phyloP scores from a whole-genome alignment of 2,329 filamentous ascomycete genomes.

The Lasiodiplodia gonubiensis region DNA sequence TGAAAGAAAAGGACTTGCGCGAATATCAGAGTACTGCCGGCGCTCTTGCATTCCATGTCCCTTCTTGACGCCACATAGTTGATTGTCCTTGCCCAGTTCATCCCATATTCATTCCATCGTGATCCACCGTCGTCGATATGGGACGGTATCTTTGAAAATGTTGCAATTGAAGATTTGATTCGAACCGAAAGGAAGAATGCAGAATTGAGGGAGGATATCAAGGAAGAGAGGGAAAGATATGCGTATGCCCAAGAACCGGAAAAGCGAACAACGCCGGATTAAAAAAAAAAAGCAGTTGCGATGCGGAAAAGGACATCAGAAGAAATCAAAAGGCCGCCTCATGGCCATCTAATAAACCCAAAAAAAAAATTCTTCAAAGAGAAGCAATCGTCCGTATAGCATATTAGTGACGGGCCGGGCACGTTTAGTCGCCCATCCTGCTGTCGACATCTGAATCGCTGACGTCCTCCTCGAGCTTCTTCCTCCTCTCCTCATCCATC shows the following conservation, averaged over 20 bases:
- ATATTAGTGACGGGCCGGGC: not conserved
- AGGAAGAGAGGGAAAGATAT: not conserved
- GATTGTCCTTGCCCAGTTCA: not conserved
- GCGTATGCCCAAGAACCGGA: not conserved
- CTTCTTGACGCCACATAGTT: not conserved
- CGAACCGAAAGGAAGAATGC: not conserved
- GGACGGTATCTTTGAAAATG: not conserved
- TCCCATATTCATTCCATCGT: not conserved
- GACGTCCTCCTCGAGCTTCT: slow-evolving; percentile 54
- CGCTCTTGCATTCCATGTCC: not conserved
- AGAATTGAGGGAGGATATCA: not conserved
- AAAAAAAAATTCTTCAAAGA: not conserved
- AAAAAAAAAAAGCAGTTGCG: not conserved
- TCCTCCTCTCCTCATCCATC: slow-evolving; percentile 81
- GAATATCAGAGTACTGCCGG: not conserved
- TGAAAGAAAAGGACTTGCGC: not conserved
- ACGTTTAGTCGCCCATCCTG: slow-evolving; percentile 21
- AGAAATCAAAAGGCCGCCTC: not conserved
- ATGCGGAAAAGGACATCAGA: not conserved
- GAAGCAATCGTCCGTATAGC: not conserved
- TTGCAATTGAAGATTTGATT: not conserved
- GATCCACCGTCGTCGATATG: not conserved
- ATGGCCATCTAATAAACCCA: slow-evolving; percentile 14
- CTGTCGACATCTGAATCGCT: slow-evolving; percentile 51
- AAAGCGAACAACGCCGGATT: not conserved